Conservation (phyloP, 768 basidiomycete genomes). For the button mushroom (Agaricus bisporus) region DNA sequence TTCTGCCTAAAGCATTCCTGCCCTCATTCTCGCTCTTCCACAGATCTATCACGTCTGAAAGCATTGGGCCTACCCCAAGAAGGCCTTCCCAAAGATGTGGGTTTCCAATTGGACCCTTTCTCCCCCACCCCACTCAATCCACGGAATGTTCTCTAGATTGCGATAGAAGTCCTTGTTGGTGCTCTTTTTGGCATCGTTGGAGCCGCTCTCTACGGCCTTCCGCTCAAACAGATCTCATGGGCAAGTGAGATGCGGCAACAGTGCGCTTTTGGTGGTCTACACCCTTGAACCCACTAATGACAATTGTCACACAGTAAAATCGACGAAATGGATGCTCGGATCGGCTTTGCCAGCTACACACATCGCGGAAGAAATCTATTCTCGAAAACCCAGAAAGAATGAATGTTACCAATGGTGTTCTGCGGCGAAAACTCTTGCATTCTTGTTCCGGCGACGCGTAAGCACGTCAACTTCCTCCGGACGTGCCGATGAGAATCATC, state of each 20-base stretch:
- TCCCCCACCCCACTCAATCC: background rate
- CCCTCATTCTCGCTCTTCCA: slow-evolving; percentile 5
- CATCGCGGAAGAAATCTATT: slow-evolving; percentile 51
- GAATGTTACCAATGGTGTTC: slow-evolving; percentile 4
- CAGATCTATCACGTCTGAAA: slow-evolving; percentile 74
- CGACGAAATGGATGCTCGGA: slow-evolving; percentile 69
- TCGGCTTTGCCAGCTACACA: slow-evolving; percentile 56
- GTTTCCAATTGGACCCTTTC: slow-evolving; percentile 10
- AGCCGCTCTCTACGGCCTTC: slow-evolving; percentile 61
- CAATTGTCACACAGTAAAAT: slow-evolving; percentile 43
- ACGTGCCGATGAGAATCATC: background rate
- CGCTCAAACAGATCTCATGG: slow-evolving; percentile 81
- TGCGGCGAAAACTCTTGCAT: background rate
- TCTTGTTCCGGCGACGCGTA: background rate
- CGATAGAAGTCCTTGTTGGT: slow-evolving; percentile 58
- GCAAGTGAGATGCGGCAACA: slow-evolving; percentile 82
- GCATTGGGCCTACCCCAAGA: slow-evolving; percentile 69
- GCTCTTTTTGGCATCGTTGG: slow-evolving; percentile 68
- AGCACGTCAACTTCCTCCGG: background rate
- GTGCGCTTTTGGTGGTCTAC: slow-evolving; percentile 32
- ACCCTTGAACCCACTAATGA: slow-evolving; percentile 3
- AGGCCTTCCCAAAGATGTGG: slow-evolving; percentile 57
- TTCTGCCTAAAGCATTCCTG: background rate
- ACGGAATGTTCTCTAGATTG: slow-evolving; percentile 38
- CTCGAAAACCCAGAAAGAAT: slow-evolving; percentile 13